A percentile compares a stretch with the other conserved stretches of the same genome.
These are phyloP conservation scores for Nicotiana benthamiana DNA, from an alignment of 257 asterid genomes.

Conservation along the genomic window DNA sequence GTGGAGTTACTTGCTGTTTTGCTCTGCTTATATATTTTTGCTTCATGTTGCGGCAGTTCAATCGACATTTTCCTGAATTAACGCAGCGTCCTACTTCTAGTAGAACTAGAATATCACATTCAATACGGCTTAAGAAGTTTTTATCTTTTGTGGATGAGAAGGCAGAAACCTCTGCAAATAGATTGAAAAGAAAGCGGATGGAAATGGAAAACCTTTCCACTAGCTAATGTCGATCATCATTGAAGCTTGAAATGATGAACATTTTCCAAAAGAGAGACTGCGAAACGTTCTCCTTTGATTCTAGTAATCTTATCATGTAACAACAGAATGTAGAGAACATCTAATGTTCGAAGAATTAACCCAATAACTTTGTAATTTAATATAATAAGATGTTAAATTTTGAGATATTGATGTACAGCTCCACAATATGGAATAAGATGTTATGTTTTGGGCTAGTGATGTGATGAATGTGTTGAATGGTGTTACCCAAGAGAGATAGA, in stretches of 20 bases:
- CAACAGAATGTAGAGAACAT: not conserved
- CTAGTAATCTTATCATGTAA: not conserved
- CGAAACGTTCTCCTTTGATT: not conserved
- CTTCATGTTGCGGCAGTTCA: conserved; percentile 30
- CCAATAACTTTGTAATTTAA: not conserved
- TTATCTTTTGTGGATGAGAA: conserved; percentile 52
- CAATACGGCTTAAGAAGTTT: conserved; percentile 33
- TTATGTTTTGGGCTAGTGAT: not conserved
- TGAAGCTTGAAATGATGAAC: not conserved
- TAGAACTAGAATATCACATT: conserved; percentile 8
- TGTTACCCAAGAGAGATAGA: not conserved
- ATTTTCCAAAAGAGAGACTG: not conserved
- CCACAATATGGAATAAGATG: not conserved
- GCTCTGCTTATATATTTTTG: conserved; percentile 35
- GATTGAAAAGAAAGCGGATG: conserved; percentile 43
- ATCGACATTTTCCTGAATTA: conserved; percentile 18
- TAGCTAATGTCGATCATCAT: not conserved
- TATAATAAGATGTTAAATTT: not conserved
- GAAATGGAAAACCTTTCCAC: conserved; percentile 12
- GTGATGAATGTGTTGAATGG: not conserved
- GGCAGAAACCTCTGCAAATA: conserved; percentile 37
- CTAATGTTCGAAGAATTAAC: not conserved
- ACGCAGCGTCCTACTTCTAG: conserved; percentile 1
- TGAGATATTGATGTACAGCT: conserved; percentile 13
- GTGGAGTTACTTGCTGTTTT: conserved; percentile 36